Conservation (phyloP, 441 rosid species). For the Gossypium trilobum region DNA sequence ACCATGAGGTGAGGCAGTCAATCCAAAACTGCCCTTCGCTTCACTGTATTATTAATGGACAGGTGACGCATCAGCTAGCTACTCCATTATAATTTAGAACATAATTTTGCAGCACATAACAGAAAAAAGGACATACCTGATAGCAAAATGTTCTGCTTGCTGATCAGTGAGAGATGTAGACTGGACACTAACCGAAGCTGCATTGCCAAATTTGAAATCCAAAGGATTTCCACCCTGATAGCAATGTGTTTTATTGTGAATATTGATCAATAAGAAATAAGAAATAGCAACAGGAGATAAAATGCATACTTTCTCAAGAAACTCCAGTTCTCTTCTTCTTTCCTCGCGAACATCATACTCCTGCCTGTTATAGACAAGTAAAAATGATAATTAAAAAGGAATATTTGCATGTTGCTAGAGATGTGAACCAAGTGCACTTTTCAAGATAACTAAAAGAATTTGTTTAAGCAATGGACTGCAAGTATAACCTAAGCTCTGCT, state of each 20-base stretch:
- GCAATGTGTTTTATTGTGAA: slow-evolving; percentile 19
- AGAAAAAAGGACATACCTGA: slow-evolving; percentile 54
- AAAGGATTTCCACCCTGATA: slow-evolving; percentile 96
- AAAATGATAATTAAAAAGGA: background rate
- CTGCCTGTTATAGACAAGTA: slow-evolving; percentile 49
- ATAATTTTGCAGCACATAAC: slow-evolving; percentile 12
- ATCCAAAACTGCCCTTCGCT: slow-evolving; percentile 88
- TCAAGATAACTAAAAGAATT: background rate
- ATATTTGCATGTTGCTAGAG: background rate
- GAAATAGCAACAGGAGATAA: slow-evolving; percentile 22
- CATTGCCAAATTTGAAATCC: slow-evolving; percentile 79
- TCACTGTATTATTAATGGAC: slow-evolving; percentile 49
- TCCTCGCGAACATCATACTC: slow-evolving; percentile 97
- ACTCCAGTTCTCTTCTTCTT: slow-evolving; percentile 91
- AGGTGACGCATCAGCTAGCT: slow-evolving; percentile 17
- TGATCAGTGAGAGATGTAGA: slow-evolving; percentile 85
- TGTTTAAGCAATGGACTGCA: slow-evolving; percentile 3
- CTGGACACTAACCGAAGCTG: slow-evolving; percentile 77
- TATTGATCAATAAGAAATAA: slow-evolving; percentile 3
- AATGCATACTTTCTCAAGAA: slow-evolving; percentile 84
- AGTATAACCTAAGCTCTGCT: slow-evolving; percentile 75
- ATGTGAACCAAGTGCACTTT: slow-evolving; percentile 1
- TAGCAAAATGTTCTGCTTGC: slow-evolving; percentile 70
- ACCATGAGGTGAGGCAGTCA: slow-evolving; percentile 86
- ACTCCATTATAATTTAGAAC: slow-evolving; percentile 16